A percentile compares a stretch with the other conserved stretches of the same genome.
Conservation (phyloP, 768 basidiomycete species). For the Kondoa subrosea region DNA sequence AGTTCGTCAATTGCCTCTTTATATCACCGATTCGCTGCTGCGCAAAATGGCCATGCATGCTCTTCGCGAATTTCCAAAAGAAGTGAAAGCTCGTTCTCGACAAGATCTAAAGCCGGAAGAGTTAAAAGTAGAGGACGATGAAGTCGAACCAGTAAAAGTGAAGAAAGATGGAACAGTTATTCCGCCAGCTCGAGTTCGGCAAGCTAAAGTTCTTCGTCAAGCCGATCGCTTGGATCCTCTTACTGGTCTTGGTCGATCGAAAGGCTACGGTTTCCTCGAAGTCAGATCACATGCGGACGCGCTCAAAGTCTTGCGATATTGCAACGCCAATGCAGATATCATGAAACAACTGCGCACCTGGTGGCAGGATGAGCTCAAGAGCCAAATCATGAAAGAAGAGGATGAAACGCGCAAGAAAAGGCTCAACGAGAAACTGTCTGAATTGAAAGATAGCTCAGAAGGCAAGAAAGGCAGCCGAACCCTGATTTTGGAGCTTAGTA, state of each 20-base stretch:
- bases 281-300: constrained; percentile 76
- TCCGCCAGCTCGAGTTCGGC: constrained; percentile 47
- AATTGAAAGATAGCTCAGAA: constrained; percentile 37
- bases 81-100: constrained; percentile 50
- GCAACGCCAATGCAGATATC: constrained; percentile 67
- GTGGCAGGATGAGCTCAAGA: constrained; percentile 60
- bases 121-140: constrained; percentile 32
- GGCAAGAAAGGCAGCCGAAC: constrained; percentile 36
- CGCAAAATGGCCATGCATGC: constrained; percentile 75
- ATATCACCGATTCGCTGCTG: constrained; percentile 72
- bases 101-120: constrained; percentile 57
- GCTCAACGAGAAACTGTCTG: constrained; percentile 31
- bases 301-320: constrained; percentile 76
- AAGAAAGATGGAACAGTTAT: constrained; percentile 34
- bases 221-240: constrained; percentile 72
- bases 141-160: constrained; percentile 27
- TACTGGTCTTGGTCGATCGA: constrained; percentile 69
- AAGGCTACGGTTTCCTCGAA: constrained; percentile 92
- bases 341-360: constrained; percentile 52
- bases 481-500: constrained; percentile 79
- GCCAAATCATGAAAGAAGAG: constrained; percentile 29
- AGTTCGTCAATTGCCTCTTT: constrained; percentile 78
- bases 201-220: constrained; percentile 82
- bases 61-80: constrained; percentile 56
- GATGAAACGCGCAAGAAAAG: constrained; percentile 36